Percentiles rank a stretch among this genome's conserved stretches.
Conservation (phyloP, 495 filamentous ascomycete species). For the Aspergillus olivimuriae region DNA sequence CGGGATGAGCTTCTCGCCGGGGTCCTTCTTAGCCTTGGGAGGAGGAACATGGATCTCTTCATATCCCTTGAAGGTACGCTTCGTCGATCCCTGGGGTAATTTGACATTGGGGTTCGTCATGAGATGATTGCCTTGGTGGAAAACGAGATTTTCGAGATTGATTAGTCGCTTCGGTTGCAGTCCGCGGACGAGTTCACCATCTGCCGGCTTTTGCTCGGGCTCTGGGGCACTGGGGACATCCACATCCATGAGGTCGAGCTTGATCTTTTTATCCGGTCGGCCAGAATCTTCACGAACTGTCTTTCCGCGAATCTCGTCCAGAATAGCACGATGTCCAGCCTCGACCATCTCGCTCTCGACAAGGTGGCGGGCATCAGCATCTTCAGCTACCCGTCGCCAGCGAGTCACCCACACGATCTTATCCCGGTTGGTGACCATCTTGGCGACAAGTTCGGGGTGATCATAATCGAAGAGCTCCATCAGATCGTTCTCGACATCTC, state of each 20-base stretch:
- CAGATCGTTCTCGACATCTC: conserved; percentile 95
- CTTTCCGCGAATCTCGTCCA: conserved; percentile 74
- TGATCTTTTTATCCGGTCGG: conserved; percentile 71
- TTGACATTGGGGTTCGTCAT: conserved; percentile 97
- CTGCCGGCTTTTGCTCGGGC: conserved; percentile 43
- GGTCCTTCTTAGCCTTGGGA: conserved; percentile 74
- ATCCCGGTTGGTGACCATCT: conserved; percentile 83
- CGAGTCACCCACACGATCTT: conserved; percentile 94
- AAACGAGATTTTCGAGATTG: conserved; percentile 92
- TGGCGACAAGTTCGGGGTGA: conserved; percentile 86
- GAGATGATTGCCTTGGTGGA: conserved; percentile 96
- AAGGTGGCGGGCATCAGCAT: conserved; percentile 65
- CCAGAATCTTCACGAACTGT: conserved; percentile 44
- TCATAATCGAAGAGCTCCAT: conserved; percentile 99
- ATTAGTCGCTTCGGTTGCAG: conserved; percentile 80
- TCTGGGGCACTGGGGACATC: conserved; percentile 63
- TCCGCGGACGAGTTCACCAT: conserved; percentile 71
- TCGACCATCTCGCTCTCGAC: conserved; percentile 87
- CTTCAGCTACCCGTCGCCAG: conserved; percentile 76
- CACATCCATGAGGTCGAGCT: conserved; percentile 82
- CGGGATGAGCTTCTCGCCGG: conserved; percentile 72
- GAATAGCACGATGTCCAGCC: conserved; percentile 76
- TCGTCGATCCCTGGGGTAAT: conserved; percentile 91
- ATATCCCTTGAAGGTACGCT: conserved; percentile 93
- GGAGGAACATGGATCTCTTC: conserved; percentile 96